Percentiles rank a stretch among this genome's conserved stretches.
These are phyloP conservation scores for Podaxis sp. DNA, from an alignment of 768 basidiomycete genomes.

Conservation along the genomic window DNA sequence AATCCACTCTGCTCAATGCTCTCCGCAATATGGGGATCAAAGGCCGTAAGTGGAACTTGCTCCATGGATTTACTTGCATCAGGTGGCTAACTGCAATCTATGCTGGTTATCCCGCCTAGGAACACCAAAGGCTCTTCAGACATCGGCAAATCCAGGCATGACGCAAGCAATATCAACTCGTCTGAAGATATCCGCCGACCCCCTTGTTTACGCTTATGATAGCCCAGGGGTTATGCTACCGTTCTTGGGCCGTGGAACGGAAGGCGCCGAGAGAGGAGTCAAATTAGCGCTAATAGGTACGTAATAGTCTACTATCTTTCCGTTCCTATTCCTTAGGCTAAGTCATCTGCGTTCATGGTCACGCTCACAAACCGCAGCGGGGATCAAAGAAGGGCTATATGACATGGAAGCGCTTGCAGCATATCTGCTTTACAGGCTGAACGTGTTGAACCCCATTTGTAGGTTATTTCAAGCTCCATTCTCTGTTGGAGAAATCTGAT, in stretches of 20 bases:
- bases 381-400: constrained; percentile 92
- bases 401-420: constrained; percentile 81
- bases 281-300: constrained; percentile 92
- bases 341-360: constrained; percentile 21
- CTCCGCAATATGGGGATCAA: constrained; percentile 83
- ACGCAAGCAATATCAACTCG: constrained; percentile 89
- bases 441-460: constrained; percentile 74
- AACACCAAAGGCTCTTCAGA: constrained; percentile 86
- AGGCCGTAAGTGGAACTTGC: constrained; percentile 62
- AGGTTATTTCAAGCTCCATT: constrained; percentile 30
- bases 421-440: constrained; percentile 85
- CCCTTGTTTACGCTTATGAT: constrained; percentile 91
- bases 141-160: constrained; percentile 86
- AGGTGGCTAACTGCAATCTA: constrained; percentile 4
- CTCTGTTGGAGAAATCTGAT: constrained; percentile 12
- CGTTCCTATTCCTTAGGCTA: constrained; percentile 19
- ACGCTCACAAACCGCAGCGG: constrained; percentile 50
- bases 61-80: constrained; percentile 11
- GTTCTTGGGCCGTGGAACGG: constrained; percentile 82
- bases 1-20: constrained; percentile 91
- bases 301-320: constrained; percentile 32
- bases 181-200: constrained; percentile 78
- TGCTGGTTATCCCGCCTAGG: constrained; percentile 35
- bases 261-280: constrained; percentile 87
- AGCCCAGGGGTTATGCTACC: constrained; percentile 97